phyloP scores from a whole-genome alignment of 768 basidiomycete genomes.

The Russula ochroleuca region DNA sequence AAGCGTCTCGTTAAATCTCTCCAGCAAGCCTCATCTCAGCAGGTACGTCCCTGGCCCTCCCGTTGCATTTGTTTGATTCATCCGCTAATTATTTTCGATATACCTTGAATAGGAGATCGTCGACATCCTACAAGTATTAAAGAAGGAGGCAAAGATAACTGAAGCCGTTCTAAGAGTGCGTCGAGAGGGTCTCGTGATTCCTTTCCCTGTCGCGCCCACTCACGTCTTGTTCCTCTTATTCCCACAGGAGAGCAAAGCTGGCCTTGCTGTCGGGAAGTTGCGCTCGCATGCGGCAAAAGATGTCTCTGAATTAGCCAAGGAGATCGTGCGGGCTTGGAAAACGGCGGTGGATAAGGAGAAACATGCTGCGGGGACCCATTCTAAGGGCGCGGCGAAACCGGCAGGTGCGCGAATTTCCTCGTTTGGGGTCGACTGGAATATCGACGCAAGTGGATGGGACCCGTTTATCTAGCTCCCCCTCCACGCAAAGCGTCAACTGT shows the following conservation, averaged over 20 bases:
- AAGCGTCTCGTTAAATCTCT: constrained; percentile 28
- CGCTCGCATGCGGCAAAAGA: constrained; percentile 66
- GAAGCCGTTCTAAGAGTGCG: constrained; percentile 72
- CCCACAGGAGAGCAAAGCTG: constrained; percentile 81
- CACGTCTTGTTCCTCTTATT: background rate
- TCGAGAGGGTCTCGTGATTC: constrained; percentile 33
- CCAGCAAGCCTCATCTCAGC: constrained; percentile 22
- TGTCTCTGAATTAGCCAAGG: constrained; percentile 81
- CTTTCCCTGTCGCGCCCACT: background rate
- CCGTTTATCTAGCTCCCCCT: constrained; percentile 10
- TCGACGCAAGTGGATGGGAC: background rate
- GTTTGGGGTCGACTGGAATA: background rate
- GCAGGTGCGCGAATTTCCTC: constrained; percentile 36
- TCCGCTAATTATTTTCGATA: constrained; percentile 33
- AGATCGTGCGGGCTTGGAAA: constrained; percentile 91
- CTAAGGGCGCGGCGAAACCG: constrained; percentile 31
- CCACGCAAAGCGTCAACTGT: constrained; percentile 21
- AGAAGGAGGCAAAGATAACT: constrained; percentile 63
- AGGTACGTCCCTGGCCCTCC: constrained; percentile 18
- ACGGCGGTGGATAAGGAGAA: constrained; percentile 68
- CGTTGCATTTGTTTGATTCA: constrained; percentile 26
- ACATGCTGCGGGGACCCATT: constrained; percentile 40
- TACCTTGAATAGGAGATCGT: constrained; percentile 50
- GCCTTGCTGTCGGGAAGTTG: constrained; percentile 88
- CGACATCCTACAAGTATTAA: constrained; percentile 56